Evolutionary conservation across 2,329 filamentous ascomycete genomes (phyloP), one percentile per base, ranked within the genome.

Genomic region (Colletotrichum salicis): DNA sequence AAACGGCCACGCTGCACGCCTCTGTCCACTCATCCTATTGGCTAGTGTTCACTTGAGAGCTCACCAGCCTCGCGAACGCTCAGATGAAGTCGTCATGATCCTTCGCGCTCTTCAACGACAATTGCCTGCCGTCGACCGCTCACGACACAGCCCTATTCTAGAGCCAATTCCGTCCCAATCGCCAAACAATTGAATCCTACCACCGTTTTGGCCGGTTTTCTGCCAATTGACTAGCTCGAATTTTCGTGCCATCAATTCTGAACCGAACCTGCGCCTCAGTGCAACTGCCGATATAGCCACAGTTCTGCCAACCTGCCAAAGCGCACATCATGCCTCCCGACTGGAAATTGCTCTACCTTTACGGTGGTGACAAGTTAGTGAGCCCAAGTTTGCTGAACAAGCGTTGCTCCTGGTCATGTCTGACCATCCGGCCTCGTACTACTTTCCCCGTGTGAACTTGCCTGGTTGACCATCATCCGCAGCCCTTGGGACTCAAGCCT

Each of bases 401-500:
- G 15, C 13, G 10, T 54, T 27, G 13, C 52, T 48, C 8, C 7
- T n/a, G 19, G 29, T 41, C 37, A 12, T 35, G 12, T 10, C 15
- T 56, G 6, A n/a, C 11, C 10, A 22, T 13, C 41, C 11, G 22
- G 19, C 45, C 19, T 41, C 22, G 35, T 33, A 27, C 4, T 8
- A 22, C 37, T n/a, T 22, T 15, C n/a, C 29, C 15, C 45, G 31
- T 22, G 19, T 37, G 51, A 58, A 41, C n/a, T 12, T 27, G 67
- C 35, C 2, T 27, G 10, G 31, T 61, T 72, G 56, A 72, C 70
- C 48, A 29, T 35, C 27, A 13, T 22, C 3, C 15, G 12, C 78
- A 92, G 89, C 70, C 84, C 84, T 27, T 94, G 92, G 91, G 80
- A 85, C 27, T 78, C 85, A 1, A 79, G 82, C 62, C 86, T 89